A percentile compares a stretch with the other conserved stretches of the same genome.
phyloP scores from a whole-genome alignment of 306 rosid genomes.

The Myrica gale region DNA sequence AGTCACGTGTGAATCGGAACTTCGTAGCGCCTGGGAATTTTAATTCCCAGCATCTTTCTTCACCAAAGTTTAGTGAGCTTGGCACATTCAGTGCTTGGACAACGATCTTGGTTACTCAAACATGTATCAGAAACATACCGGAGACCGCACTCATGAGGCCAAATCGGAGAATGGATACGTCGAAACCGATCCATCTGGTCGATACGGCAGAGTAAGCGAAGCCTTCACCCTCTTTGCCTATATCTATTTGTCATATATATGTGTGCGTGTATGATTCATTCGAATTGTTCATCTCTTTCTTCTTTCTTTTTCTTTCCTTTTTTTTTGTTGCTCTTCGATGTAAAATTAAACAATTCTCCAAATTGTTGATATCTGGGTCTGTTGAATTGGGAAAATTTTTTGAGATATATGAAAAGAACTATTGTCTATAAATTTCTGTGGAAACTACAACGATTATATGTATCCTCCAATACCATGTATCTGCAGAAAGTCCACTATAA shows the following conservation, averaged over 20 bases:
- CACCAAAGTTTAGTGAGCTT: not conserved
- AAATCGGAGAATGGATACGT: constrained; percentile 41
- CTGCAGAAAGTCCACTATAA: too few species aligned
- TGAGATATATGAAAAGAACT: not conserved
- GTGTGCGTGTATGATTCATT: not conserved
- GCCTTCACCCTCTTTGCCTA: not conserved
- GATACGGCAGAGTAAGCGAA: constrained; percentile 72
- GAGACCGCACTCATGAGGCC: constrained; percentile 29
- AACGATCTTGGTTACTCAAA: constrained; percentile 3
- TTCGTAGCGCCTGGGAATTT: not conserved
- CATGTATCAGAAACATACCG: constrained; percentile 39
- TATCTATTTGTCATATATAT: not conserved
- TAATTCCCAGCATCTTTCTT: not conserved
- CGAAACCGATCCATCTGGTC: constrained; percentile 74
- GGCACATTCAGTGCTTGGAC: not conserved
- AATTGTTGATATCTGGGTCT: not conserved
- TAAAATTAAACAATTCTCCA: not conserved
- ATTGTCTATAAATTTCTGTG: not conserved
- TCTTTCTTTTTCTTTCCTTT: not conserved
- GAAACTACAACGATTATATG: not conserved
- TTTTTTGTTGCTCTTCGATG: not conserved
- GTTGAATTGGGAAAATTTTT: not conserved
- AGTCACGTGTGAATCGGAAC: not conserved
- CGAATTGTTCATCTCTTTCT: not conserved
- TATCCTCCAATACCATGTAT: not conserved